Evolutionary conservation across 2,329 filamentous ascomycete species (phyloP).

Genomic region (Aspergillus awamori): DNA sequence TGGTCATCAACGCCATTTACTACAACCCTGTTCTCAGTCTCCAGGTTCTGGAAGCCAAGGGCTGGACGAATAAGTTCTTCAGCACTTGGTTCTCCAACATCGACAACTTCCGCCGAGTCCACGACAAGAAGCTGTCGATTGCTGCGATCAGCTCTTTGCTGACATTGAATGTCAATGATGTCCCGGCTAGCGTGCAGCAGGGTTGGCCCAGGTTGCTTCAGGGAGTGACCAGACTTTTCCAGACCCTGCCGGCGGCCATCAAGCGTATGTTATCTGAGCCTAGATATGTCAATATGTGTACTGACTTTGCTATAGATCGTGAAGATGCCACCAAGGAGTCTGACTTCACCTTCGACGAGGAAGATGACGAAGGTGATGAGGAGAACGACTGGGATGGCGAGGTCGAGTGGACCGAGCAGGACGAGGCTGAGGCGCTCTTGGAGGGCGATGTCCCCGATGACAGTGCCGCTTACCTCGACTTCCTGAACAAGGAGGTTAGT

Average conservation of each 20-base stretch:
- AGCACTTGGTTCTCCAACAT: conserved; percentile 98
- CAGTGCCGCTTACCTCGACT: conserved; percentile 91
- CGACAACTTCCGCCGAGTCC: conserved; percentile 86
- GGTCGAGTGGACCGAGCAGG: conserved; percentile 67
- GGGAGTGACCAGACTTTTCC: conserved; percentile 88
- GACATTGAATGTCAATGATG: conserved; percentile 74
- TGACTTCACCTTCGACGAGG: conserved; percentile 75
- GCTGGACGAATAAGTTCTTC: conserved; percentile 99
- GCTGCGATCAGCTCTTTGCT: conserved; percentile 87
- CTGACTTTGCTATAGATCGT: conserved; percentile 60
- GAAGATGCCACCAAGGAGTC: conserved; percentile 91
- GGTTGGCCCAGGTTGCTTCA: conserved; percentile 92
- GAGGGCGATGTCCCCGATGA: conserved; percentile 78
- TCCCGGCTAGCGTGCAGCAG: conserved; percentile 88
- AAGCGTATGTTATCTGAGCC: conserved; percentile 64
- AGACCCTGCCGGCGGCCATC: conserved; percentile 81
- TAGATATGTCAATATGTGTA: conserved; percentile 25
- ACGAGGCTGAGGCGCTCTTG: conserved; percentile 62
- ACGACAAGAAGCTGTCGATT: conserved; percentile 98
- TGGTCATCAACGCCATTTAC: conserved; percentile 97
- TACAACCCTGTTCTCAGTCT: conserved; percentile 89
- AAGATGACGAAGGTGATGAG: conserved; percentile 73
- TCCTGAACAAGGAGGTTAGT: conserved; percentile 83
- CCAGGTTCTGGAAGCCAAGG: conserved; percentile 83
- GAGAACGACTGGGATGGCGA: conserved; percentile 83